Conservation (phyloP, 176 grass and related monocot species). For the Cymbopogon citratus region DNA sequence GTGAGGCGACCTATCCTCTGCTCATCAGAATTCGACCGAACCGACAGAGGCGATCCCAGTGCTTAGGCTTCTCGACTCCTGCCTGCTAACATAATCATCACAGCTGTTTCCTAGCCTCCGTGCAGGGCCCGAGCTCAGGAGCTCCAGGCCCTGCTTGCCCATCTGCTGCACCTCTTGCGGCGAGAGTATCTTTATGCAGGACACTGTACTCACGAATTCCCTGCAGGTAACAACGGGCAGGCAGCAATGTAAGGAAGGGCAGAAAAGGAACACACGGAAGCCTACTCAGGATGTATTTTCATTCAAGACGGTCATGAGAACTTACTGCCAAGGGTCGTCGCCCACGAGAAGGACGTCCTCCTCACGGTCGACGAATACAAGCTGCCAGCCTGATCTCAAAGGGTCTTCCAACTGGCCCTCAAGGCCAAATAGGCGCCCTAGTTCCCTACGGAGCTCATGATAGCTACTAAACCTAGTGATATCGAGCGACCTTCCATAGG, state of each 20-base stretch:
- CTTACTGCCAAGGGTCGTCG: slow-evolving; percentile 96
- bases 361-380: slow-evolving; percentile 99
- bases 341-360: slow-evolving; percentile 91
- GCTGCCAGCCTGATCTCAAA: slow-evolving; percentile 99
- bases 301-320: neutral
- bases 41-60: slow-evolving; percentile 69
- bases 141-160: slow-evolving; percentile 65
- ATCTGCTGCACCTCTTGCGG: slow-evolving; percentile 96
- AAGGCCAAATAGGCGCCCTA: slow-evolving; percentile 85
- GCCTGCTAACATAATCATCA: slow-evolving; percentile 65
- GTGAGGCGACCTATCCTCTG: neutral
- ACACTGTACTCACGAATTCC: slow-evolving; percentile 94
- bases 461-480: slow-evolving; percentile 94
- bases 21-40: slow-evolving; percentile 66
- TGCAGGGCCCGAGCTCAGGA: slow-evolving; percentile 51
- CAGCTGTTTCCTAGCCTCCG: slow-evolving; percentile 57
- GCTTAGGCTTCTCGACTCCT: slow-evolving; percentile 72
- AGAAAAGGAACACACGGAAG: neutral
- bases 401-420: slow-evolving; percentile 96
- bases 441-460: slow-evolving; percentile 68
- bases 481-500: slow-evolving; percentile 79
- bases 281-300: neutral
- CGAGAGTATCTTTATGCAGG: slow-evolving; percentile 94
- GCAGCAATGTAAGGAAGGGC: neutral
- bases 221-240: slow-evolving; percentile 21